These are phyloP conservation scores for Hemileccinum rubropunctum DNA, from an alignment of 768 basidiomycete genomes.

Conservation along the genomic window DNA sequence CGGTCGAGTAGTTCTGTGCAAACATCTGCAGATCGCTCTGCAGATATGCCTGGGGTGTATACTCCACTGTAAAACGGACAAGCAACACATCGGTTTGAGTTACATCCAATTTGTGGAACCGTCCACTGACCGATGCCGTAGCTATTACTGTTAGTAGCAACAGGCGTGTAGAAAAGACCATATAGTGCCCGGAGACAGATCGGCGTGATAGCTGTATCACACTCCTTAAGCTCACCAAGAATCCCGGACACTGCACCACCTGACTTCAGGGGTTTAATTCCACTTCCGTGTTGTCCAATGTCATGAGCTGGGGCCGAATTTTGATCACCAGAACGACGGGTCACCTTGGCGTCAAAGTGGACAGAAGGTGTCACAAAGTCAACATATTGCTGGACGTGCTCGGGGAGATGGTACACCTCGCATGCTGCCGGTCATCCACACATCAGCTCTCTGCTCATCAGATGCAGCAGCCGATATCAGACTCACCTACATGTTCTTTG, in stretches of 20 bases:
- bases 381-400: slow-evolving; percentile 29
- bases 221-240: slow-evolving; percentile 12
- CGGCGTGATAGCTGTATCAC: slow-evolving; percentile 30
- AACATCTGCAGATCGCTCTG: slow-evolving; percentile 32
- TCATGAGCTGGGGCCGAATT: slow-evolving; percentile 1
- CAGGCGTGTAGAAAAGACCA: slow-evolving; percentile 22
- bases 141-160: slow-evolving; percentile 26
- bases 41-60: slow-evolving; percentile 33
- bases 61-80: slow-evolving; percentile 25
- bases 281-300: slow-evolving; percentile 14
- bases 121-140: slow-evolving; percentile 32
- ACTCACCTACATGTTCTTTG: slow-evolving; percentile 22
- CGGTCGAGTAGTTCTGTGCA: slow-evolving; percentile 17
- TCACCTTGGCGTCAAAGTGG: slow-evolving; percentile 27
- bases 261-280: slow-evolving; percentile 11
- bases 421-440: slow-evolving; percentile 21
- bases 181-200: slow-evolving; percentile 30
- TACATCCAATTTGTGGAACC: not conserved
- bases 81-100: not conserved
- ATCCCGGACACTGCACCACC: slow-evolving; percentile 3
- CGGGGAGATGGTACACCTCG: slow-evolving; percentile 32
- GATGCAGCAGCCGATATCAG: not conserved
- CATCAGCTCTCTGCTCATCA: not conserved
- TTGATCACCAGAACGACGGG: slow-evolving; percentile 2
- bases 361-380: slow-evolving; percentile 35